Evolutionary conservation across 129 eudicot genomes (phyloP).

Genomic region (Tagetes patula): DNA sequence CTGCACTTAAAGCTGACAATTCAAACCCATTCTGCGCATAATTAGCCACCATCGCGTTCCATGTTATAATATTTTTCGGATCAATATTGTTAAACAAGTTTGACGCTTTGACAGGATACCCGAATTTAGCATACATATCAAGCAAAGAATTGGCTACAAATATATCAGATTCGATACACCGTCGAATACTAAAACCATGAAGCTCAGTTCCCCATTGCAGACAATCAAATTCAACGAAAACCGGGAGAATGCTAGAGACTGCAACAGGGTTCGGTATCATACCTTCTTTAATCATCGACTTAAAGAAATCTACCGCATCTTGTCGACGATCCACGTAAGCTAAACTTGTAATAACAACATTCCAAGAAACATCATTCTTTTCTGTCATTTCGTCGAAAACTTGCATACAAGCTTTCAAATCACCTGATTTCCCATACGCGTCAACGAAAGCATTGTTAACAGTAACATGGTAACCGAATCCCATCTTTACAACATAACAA

Average conservation of each 20-base stretch:
- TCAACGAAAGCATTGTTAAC: conserved; percentile 43
- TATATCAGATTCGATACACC: conserved; percentile 48
- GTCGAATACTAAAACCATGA: conserved; percentile 52
- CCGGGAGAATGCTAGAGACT: conserved; percentile 59
- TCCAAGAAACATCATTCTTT: conserved; percentile 57
- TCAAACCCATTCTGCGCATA: conserved; percentile 58
- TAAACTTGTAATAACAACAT: conserved; percentile 46
- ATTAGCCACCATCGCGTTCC: conserved; percentile 71
- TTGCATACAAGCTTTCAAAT: conserved; percentile 24
- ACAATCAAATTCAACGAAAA: conserved; percentile 47
- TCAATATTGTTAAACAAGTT: conserved; percentile 42
- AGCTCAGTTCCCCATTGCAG: conserved; percentile 49
- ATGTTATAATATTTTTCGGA: conserved; percentile 53
- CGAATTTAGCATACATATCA: conserved; percentile 70
- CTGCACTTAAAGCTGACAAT: conserved; percentile 33
- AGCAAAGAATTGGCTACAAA: conserved; percentile 72
- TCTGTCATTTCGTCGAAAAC: conserved; percentile 46
- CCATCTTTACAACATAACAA: conserved; percentile 28
- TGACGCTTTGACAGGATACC: conserved; percentile 37
- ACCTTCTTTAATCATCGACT: conserved; percentile 39
- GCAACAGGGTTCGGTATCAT: conserved; percentile 43
- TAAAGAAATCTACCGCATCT: conserved; percentile 42
- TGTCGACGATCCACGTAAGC: conserved; percentile 26
- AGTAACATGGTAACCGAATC: conserved; percentile 33
- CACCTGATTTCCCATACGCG: conserved; percentile 44